Conservation (phyloP, 768 basidiomycete genomes). For the Rhizopogon roseolus region DNA sequence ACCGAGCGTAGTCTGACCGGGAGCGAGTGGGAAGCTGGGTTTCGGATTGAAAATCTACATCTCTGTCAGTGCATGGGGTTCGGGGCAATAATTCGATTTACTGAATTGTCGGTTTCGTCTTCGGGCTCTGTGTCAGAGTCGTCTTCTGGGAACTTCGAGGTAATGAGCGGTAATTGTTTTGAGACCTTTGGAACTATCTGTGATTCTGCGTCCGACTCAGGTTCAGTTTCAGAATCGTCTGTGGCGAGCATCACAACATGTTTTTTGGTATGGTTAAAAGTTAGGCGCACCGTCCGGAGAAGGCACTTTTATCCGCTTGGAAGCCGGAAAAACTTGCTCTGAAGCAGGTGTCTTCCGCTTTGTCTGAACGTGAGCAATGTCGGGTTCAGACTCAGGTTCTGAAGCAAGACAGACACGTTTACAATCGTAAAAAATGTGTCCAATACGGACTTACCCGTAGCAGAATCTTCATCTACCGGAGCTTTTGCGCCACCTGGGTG, state of each 20-base stretch:
- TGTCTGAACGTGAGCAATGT: not conserved
- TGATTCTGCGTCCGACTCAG: conserved; percentile 32
- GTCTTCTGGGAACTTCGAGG: not conserved
- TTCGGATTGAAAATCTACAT: conserved; percentile 38
- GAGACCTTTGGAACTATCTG: not conserved
- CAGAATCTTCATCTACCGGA: conserved; percentile 18
- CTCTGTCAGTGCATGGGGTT: not conserved
- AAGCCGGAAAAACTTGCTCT: conserved; percentile 2
- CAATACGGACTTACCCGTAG: conserved; percentile 10
- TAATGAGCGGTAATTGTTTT: not conserved
- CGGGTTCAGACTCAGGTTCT: conserved; percentile 28
- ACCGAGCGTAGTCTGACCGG: conserved; percentile 36
- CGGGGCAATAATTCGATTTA: conserved; percentile 6
- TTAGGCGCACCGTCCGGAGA: conserved; percentile 12
- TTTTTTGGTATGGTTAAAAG: not conserved
- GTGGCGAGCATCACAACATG: not conserved
- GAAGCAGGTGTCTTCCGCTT: conserved; percentile 24
- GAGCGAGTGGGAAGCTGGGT: conserved; percentile 49
- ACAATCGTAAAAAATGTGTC: not conserved
- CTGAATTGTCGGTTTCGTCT: conserved; percentile 28
- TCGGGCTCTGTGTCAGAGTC: conserved; percentile 45
- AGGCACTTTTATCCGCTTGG: conserved; percentile 15
- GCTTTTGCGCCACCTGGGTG: not conserved
- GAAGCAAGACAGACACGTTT: not conserved
- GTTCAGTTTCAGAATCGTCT: conserved; percentile 44